Evolutionary conservation across 352 stramenopile species (phyloP), one percentile per base, ranked within the genome.

Genomic region (Phytophthora litchii): DNA sequence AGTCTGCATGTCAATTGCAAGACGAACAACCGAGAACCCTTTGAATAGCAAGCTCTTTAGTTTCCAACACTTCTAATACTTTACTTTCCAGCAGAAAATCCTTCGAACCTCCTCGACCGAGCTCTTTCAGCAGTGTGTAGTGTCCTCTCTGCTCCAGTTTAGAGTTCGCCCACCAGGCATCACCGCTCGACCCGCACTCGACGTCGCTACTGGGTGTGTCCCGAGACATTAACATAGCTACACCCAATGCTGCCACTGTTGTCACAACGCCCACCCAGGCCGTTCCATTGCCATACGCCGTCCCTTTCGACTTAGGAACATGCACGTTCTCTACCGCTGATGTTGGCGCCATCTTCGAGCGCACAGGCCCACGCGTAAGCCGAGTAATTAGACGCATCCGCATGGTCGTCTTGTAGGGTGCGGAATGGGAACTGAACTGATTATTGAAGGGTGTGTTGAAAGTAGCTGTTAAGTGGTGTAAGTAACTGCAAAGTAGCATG

Each of bases 11-110:
- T 91, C 77, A n/a, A 83, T 38, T 16, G 81, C 81, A 37, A 91
- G 75, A 10, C 77, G 78, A 54, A 91, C 81, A 36, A 85, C 60
- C 12, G 81, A 86, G 56, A 89, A 91, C 0, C 81, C 81, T 91
- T 57, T 17, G 43, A 17, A 34, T 14, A 59, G 7, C 14, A 50
- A 53, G 43, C 20, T 32, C 11, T 36, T 41, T 19, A 45, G n/a
- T 6, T 23, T 29, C 34, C 20, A 21, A 44, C 29, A 13, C 3
- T 34, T 34, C 6, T n/a, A n/a, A n/a, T n/a, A n/a, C n/a, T 13
- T 34, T 12, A 34, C 1, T 7, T 11, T 34, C 23, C 29, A 34
- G 7, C 29, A 34, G 29, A 34, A 4, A 34, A 36, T 27, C 5
- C 14, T 36, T 45, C 51, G 13, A 57, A 88, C 80, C 80, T 72